Base-by-base conservation (phyloP, 83 land plant species). In the Larix sibirica region DNA sequence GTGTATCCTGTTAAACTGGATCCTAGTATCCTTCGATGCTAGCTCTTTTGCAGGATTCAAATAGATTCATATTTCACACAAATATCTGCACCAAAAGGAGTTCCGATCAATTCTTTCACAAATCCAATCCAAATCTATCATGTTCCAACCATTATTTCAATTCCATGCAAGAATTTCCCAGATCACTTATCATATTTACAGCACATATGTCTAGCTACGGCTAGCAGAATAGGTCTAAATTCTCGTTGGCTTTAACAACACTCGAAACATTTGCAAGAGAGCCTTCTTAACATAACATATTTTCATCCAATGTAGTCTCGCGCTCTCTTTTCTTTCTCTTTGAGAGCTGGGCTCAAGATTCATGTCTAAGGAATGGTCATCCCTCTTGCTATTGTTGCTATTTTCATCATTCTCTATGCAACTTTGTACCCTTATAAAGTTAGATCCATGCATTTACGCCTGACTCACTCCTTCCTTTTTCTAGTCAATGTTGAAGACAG, bases 41-140 rank as follows among this genome's bases (percentile, higher is more conserved):
- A 28, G 28, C 28, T 79, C 66, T 56, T 88, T 77, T 33, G 86
- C 85, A 62, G 77, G 36, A 67, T 26, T 64, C n/a, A 83, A 67
- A 80, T 78, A 66, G 13, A 64, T 12, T 82, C 69, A 86, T 94
- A 92, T 3, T 54, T 58, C 24, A 84, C 80, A 85, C 93, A 89
- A 33, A 80, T 31, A 47, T 80, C 62, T 18, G 85, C 83, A 54
- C 90, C 90, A 85, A 91, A 90, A 77, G 92, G 90, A 50, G 81
- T 83, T 79, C 88, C 95, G 8, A 96, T 71, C 7, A 96, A 83
- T 81, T 94, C 94, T 76, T 91, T 96, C 61, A 92, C 74, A 87
- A 36, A 78, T 97, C 94, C 65, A 97, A 84, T 54, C 96, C 99
- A 92, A 95, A 97, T 64, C 96, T 92, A 79, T 95, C 96, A 64